phyloP scores from a whole-genome alignment of 78 protist genomes.

The Dictyostelium purpureum region DNA sequence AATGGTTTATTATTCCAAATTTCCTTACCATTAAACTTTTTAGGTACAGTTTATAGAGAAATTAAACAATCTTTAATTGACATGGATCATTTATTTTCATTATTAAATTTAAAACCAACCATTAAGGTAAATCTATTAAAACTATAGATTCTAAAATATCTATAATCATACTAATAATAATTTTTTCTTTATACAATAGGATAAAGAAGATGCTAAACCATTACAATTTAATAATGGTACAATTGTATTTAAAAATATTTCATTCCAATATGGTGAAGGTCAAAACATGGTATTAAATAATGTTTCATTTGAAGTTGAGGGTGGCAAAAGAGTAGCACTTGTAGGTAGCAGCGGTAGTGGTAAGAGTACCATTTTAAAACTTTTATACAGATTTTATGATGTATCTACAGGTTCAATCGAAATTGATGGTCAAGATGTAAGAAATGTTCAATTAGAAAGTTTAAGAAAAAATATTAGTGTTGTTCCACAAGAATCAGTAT shows the following conservation, averaged over 20 bases:
- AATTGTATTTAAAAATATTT: conserved; percentile 83
- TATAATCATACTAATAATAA: not conserved
- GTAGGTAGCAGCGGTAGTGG: conserved; percentile 96
- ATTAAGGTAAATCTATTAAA: not conserved
- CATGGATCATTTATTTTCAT: conserved; percentile 87
- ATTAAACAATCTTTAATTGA: conserved; percentile 87
- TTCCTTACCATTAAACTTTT: conserved; percentile 92
- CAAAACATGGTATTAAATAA: conserved; percentile 55
- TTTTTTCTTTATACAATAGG: not conserved
- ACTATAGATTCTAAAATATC: not conserved
- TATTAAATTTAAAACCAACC: conserved; percentile 65
- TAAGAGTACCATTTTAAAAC: conserved; percentile 89
- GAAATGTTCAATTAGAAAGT: conserved; percentile 40
- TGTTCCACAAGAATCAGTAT: conserved; percentile 93
- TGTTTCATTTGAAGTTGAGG: conserved; percentile 80
- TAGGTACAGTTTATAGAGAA: conserved; percentile 94
- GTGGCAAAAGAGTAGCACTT: conserved; percentile 91
- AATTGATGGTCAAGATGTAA: conserved; percentile 92
- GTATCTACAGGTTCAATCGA: conserved; percentile 84
- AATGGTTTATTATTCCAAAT: conserved; percentile 94
- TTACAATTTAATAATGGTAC: conserved; percentile 40
- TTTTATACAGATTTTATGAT: conserved; percentile 92
- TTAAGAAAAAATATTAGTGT: conserved; percentile 86
- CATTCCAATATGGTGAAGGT: conserved; percentile 83
- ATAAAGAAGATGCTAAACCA: conserved; percentile 42